Evolutionary conservation across 2,329 filamentous ascomycete species (phyloP).

Genomic region (Rosellinia necatrix): DNA sequence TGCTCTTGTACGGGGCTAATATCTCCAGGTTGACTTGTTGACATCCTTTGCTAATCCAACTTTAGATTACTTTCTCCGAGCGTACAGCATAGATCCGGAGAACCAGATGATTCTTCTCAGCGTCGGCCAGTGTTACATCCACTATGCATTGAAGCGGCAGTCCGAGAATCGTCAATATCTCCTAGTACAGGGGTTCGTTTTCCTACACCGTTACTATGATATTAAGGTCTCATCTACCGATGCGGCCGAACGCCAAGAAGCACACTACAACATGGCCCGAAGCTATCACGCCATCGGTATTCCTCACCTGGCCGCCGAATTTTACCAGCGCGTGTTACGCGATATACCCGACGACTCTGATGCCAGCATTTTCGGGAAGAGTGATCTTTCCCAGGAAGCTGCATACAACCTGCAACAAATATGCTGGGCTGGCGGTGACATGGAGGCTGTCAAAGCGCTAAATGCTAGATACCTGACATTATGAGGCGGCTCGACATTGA

Average conservation of each 20-base stretch:
- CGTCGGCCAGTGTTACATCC: slow-evolving; percentile 82
- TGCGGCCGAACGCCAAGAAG: slow-evolving; percentile 66
- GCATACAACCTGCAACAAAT: slow-evolving; percentile 42
- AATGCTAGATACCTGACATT: slow-evolving; percentile 35
- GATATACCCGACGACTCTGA: slow-evolving; percentile 38
- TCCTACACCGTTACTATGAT: slow-evolving; percentile 75
- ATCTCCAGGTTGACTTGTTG: neutral
- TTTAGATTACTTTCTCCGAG: slow-evolving; percentile 81
- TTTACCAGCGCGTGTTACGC: slow-evolving; percentile 62
- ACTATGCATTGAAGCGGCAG: slow-evolving; percentile 87
- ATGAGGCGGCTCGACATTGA: slow-evolving; percentile 5
- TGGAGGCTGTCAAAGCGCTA: slow-evolving; percentile 31
- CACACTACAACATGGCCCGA: slow-evolving; percentile 79
- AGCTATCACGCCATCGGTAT: slow-evolving; percentile 78
- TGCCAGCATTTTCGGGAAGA: slow-evolving; percentile 28
- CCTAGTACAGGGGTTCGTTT: slow-evolving; percentile 82
- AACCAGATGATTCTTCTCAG: slow-evolving; percentile 82
- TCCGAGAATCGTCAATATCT: slow-evolving; percentile 88
- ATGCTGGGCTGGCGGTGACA: slow-evolving; percentile 37
- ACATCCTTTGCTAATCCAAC: neutral
- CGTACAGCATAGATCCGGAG: slow-evolving; percentile 71
- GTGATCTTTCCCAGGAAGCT: slow-evolving; percentile 36
- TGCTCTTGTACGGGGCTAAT: neutral
- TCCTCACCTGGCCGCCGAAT: slow-evolving; percentile 71
- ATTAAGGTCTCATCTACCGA: slow-evolving; percentile 49